These are phyloP conservation scores for Abelmoschus esculentus DNA, from an alignment of 345 rosid species.

Conservation along the genomic window DNA sequence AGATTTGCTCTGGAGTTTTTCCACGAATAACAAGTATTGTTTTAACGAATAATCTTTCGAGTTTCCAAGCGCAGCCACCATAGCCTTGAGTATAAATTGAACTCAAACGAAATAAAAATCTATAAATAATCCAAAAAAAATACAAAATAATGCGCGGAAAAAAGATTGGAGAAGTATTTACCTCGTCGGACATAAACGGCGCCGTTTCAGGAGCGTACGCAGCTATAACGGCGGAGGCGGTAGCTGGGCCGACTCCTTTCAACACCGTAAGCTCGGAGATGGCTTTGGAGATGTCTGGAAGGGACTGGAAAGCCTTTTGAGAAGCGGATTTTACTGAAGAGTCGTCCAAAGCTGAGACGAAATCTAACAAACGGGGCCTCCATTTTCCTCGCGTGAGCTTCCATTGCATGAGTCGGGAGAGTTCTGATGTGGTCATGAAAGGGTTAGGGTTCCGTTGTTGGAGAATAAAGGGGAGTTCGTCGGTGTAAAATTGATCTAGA, in stretches of 20 bases:
- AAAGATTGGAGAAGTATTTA: constrained; percentile 10
- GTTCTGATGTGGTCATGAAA: constrained; percentile 63
- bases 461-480: constrained; percentile 54
- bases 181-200: constrained; percentile 93
- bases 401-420: constrained; percentile 83
- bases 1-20: constrained; percentile 50
- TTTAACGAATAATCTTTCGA: constrained; percentile 72
- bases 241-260: constrained; percentile 92
- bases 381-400: constrained; percentile 93
- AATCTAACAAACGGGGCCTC: constrained; percentile 81
- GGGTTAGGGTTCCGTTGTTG: constrained; percentile 72
- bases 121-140: background rate
- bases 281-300: constrained; percentile 68
- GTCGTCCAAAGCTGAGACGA: constrained; percentile 65
- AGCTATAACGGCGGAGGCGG: constrained; percentile 82
- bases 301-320: constrained; percentile 59
- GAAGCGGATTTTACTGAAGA: constrained; percentile 59
- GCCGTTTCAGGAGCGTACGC: constrained; percentile 74
- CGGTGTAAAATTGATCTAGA: constrained; percentile 67
- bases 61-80: constrained; percentile 63
- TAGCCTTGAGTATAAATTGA: constrained; percentile 38
- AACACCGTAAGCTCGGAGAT: constrained; percentile 62
- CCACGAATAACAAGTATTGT: constrained; percentile 48
- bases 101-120: background rate
- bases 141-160: background rate